Conservation (phyloP, 2,329 filamentous ascomycete species). For the Pseudogymnoascus sp. region DNA sequence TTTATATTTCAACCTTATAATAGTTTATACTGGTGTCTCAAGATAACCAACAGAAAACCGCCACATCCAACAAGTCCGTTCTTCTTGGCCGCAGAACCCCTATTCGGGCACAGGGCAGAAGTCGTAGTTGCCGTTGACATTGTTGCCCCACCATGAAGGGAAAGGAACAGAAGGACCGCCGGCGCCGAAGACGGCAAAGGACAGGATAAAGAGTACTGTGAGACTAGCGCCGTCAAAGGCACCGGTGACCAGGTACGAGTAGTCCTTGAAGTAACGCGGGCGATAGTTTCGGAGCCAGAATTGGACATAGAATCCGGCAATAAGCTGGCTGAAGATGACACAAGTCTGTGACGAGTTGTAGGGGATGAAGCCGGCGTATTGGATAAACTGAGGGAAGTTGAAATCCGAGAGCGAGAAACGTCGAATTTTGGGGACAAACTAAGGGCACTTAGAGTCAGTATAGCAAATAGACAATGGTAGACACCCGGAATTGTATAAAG, state of each 20-base stretch:
- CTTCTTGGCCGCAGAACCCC: not conserved
- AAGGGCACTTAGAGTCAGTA: not conserved
- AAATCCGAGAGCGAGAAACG: conserved; percentile 35
- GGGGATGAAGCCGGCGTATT: conserved; percentile 46
- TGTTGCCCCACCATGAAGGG: conserved; percentile 32
- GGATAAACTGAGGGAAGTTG: conserved; percentile 47
- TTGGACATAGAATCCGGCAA: conserved; percentile 37
- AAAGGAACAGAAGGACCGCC: conserved; percentile 32
- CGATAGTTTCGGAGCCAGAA: conserved; percentile 32
- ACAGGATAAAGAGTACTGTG: conserved; percentile 34
- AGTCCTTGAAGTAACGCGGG: conserved; percentile 33
- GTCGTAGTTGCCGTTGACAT: conserved; percentile 22
- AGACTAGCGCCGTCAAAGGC: conserved; percentile 35
- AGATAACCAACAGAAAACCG: not conserved
- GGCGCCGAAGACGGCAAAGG: conserved; percentile 38
- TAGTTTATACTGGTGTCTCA: not conserved
- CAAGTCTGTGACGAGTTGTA: conserved; percentile 49
- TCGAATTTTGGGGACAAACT: conserved; percentile 41
- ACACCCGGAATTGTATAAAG: conserved; percentile 3
- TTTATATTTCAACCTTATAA: not conserved
- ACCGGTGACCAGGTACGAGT: conserved; percentile 34
- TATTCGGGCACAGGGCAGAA: conserved; percentile 18
- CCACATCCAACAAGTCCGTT: not conserved
- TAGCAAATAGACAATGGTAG: not conserved
- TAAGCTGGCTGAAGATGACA: conserved; percentile 40